phyloP scores from a whole-genome alignment of 73 alveolate species.

The Urostyla sp. region DNA sequence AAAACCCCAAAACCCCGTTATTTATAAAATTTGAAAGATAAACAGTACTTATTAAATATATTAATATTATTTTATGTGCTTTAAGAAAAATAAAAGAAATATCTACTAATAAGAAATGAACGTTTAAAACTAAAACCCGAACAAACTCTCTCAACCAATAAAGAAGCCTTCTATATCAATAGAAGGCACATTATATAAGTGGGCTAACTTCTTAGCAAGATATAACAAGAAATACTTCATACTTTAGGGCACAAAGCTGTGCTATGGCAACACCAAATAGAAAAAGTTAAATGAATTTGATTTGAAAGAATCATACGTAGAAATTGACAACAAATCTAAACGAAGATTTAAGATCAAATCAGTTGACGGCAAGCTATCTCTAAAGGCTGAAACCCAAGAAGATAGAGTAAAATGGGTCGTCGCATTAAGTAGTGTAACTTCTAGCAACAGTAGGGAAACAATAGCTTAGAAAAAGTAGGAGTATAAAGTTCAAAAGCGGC shows the following conservation, averaged over 20 bases:
- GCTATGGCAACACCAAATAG: background rate
- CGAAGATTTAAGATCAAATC: slow-evolving; percentile 22
- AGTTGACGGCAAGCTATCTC: background rate
- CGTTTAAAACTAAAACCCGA: no score
- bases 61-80: no score
- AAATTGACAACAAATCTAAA: slow-evolving; percentile 20
- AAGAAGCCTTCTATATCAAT: no score
- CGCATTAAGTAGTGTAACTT: slow-evolving; percentile 21
- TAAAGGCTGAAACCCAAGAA: slow-evolving; percentile 28
- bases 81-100: no score
- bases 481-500: background rate
- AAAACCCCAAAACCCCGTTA: no score
- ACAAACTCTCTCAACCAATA: no score
- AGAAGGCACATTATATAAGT: no score
- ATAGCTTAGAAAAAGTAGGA: background rate
- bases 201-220: no score
- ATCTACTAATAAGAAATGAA: no score
- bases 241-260: background rate
- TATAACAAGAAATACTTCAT: background rate
- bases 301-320: slow-evolving; percentile 13
- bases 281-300: background rate
- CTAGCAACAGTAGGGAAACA: slow-evolving; percentile 7
- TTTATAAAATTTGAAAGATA: no score
- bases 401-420: slow-evolving; percentile 22
- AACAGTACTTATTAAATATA: no score